phyloP scores from a whole-genome alignment of 495 filamentous ascomycete species.

The Penicillium steckii region DNA sequence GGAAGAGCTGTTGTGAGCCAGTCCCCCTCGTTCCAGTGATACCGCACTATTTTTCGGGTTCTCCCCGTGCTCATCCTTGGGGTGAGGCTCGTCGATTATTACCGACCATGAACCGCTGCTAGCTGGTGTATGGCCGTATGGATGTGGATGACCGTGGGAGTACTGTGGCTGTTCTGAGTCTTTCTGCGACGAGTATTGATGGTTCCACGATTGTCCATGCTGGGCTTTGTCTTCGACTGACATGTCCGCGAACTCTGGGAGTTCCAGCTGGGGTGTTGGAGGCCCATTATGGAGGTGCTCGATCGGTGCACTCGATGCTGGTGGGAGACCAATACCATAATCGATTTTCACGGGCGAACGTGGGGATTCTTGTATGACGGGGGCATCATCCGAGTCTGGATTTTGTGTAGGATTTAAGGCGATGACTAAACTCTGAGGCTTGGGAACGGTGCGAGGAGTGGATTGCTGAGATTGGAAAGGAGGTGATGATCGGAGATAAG shows the following conservation, averaged over 20 bases:
- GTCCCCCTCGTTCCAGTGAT: constrained; percentile 23
- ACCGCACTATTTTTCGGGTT: constrained; percentile 24
- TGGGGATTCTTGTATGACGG: constrained; percentile 33
- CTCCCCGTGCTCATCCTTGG: constrained; percentile 22
- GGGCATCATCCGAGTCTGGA: constrained; percentile 15
- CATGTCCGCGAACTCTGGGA: constrained; percentile 27
- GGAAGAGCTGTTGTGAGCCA: constrained; percentile 35
- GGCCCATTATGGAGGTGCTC: constrained; percentile 28
- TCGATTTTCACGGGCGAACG: constrained; percentile 44
- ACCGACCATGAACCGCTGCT: constrained; percentile 45
- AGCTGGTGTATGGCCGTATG: constrained; percentile 34
- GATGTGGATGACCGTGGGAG: constrained; percentile 11
- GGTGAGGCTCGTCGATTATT: constrained; percentile 29
- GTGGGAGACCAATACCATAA: constrained; percentile 28
- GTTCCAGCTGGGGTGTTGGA: constrained; percentile 22
- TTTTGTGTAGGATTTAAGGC: constrained; percentile 26
- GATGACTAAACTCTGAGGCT: constrained; percentile 21
- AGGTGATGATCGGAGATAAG: constrained; percentile 42
- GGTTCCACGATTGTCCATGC: constrained; percentile 41
- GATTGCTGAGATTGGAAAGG: constrained; percentile 27
- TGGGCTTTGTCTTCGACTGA: constrained; percentile 35
- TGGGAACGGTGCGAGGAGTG: constrained; percentile 24
- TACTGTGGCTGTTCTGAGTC: constrained; percentile 29
- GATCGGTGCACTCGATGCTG: constrained; percentile 32
- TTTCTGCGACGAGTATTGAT: constrained; percentile 41